Percentiles rank a stretch among this genome's conserved stretches.
These are phyloP conservation scores for Colletotrichum orbiculare DNA, from an alignment of 2,329 filamentous ascomycete species.

Conservation along the genomic window DNA sequence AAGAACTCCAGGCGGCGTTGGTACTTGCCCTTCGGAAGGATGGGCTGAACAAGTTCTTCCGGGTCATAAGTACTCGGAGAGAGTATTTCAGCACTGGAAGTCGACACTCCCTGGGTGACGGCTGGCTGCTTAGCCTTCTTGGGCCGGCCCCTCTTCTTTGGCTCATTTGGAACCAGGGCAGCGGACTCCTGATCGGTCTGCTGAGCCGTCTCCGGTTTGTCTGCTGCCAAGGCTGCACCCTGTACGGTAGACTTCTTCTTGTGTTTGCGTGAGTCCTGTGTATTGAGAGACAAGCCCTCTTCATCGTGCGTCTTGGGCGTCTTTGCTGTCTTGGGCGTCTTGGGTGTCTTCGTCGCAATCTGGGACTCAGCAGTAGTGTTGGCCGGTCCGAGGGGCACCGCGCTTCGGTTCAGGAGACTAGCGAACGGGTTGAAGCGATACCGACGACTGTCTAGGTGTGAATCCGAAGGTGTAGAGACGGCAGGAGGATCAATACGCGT, in stretches of 20 bases:
- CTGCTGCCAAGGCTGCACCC: constrained; percentile 11
- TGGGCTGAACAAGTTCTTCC: constrained; percentile 11
- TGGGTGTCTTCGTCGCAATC: background rate
- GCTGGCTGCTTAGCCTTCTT: constrained; percentile 18
- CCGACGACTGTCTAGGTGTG: background rate
- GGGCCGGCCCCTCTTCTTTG: constrained; percentile 12
- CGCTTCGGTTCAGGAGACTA: constrained; percentile 3
- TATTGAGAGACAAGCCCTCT: constrained; percentile 16
- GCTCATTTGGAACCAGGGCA: constrained; percentile 12
- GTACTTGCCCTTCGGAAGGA: background rate
- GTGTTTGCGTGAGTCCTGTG: constrained; percentile 14
- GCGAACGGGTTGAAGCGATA: constrained; percentile 17
- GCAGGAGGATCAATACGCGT: constrained; percentile 12
- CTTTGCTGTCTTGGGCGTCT: background rate
- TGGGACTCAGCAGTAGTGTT: background rate
- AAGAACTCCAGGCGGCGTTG: constrained; percentile 7
- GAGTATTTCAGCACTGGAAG: background rate
- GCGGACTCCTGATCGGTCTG: constrained; percentile 19
- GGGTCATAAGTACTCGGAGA: background rate
- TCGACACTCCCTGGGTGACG: background rate
- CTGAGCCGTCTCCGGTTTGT: constrained; percentile 16
- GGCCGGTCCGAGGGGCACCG: constrained; percentile 7
- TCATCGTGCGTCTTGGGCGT: background rate
- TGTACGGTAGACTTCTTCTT: background rate
- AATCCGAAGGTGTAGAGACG: background rate